Evolutionary conservation across 768 basidiomycete genomes (phyloP).

Genomic region (Boletus eberwhitei): DNA sequence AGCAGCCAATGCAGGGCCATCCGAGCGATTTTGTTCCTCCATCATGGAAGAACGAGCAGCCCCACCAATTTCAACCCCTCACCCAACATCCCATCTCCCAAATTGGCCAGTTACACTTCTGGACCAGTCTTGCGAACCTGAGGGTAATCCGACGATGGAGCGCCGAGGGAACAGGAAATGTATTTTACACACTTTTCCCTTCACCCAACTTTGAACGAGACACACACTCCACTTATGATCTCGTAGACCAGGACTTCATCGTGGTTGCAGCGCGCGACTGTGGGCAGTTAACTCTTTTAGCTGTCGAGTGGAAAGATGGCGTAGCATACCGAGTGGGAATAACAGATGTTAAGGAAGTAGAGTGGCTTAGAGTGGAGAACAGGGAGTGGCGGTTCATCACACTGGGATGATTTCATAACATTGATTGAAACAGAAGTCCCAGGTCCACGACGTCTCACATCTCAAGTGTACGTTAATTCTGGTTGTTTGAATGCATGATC

Average conservation of each 20-base stretch:
- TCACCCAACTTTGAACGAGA: too few relatives aligned
- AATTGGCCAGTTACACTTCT: too few relatives aligned
- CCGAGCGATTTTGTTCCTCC: too few relatives aligned
- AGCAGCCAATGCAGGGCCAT: too few relatives aligned
- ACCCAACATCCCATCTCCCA: too few relatives aligned
- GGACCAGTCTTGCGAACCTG: too few relatives aligned
- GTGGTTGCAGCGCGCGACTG: background rate
- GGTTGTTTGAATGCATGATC: background rate
- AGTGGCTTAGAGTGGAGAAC: conserved; percentile 9
- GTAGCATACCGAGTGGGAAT: conserved; percentile 15
- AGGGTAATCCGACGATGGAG: too few relatives aligned
- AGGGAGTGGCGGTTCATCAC: conserved; percentile 12
- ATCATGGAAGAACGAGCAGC: too few relatives aligned
- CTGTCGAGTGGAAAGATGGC: conserved; percentile 13
- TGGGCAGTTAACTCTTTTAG: background rate
- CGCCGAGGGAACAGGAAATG: too few relatives aligned
- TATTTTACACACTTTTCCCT: too few relatives aligned
- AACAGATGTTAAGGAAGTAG: background rate
- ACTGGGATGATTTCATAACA: conserved; percentile 1
- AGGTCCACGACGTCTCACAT: background rate
- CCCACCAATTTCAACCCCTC: too few relatives aligned
- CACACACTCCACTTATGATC: too few relatives aligned
- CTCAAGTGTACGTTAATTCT: background rate
- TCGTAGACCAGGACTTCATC: conserved; percentile 13
- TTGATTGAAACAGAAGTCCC: background rate